Base-by-base conservation (phyloP, 1,284 basidiomycete genomes). In the Amylostereum chailletii region DNA sequence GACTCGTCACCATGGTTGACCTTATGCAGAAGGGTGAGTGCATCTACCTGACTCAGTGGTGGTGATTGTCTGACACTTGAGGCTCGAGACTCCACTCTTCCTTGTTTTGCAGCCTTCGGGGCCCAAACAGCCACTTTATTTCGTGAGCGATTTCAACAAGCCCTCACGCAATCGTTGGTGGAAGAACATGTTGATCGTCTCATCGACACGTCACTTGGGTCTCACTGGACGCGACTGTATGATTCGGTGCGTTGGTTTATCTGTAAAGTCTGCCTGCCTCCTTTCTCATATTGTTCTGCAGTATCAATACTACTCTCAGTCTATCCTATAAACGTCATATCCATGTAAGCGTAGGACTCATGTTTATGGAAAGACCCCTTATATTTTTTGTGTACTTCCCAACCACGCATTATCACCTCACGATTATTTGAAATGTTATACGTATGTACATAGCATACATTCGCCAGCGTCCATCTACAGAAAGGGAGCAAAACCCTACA, bases 1-100 rank as follows among this genome's bases (percentile, higher is more conserved):
- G 94, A 56, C 90, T 99, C 60, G 88, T 97, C 63, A 96, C 92
- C 45, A 77, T 98, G 57, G 93, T 98, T 36, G 94, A 98, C 63
- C 71, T 97, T 43, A 97, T 97, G 94, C 92, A 95, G 66, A 94
- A 91, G 74, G 86, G 89, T 86, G 54, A 54, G 68, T 60, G 5
- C 34, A 26, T 38, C 7, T 33, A 9, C 6, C 39, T 40, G 11
- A 33, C 6, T 8, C 8, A 11, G n/a, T 11, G 39, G 29, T 46
- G n/a, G 6, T 33, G 5, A 29, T 48, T 19, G 8, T 39, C 48
- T 33, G 41, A 19, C 19, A 19, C 19, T 19, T 40, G 40, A 46
- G 4, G n/a, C 8, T 42, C 19, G 48, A 93, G 94, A 98, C 64
- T 96, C 93, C 0, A 81, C 83, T 43, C 73, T 99, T 45, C 94